Base-by-base conservation (phyloP, 116 monocot genomes). In the Iris pallida region DNA sequence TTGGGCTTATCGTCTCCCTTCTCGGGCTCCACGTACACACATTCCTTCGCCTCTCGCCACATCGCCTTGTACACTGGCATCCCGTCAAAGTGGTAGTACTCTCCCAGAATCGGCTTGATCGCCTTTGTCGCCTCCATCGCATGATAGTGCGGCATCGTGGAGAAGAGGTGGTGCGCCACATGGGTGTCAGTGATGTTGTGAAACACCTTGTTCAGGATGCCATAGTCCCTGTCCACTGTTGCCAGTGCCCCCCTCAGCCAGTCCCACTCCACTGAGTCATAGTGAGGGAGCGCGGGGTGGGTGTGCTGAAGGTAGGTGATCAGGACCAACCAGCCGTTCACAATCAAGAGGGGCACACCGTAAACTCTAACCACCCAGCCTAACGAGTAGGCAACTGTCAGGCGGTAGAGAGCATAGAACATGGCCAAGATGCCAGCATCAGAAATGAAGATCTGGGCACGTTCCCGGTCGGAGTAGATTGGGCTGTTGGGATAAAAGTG, bases 111-210 rank as follows among this genome's bases (percentile, higher is more conserved):
- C 3, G 83, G 79, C 42, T 64, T 48, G 63, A 83, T 73, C 0
- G 79, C 79, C 69, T 55, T 76, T 63, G 83, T 83, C 0, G 83
- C 83, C 75, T 83, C 83, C 83, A 69, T 52, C 0, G 83, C 83
- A 46, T 83, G 79, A 65, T 83, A 83, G 42, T 83, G 83, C 9
- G 83, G 83, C 59, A 83, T 79, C 0, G 79, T 73, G 0, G 83
- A 68, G 76, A 79, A 83, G 11, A 83, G 72, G 57, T 83, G 83
- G 64, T 83, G 82, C 7, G 49, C 53, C 6, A 83, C 82, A 52
- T 83, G 82, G 19, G 82, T 78, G 65, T 82, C 78, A 1, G 78
- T 74, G 55, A 71, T 74, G 69, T 82, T 49, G 63, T 82, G 82
- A 62, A 82, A 82, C 53, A 75, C 75, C 5, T 49, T 40, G 68